A percentile compares a stretch with the other conserved stretches of the same genome.
Conservation (phyloP, 805 yeast species). For the Cyberlindnera saturnus region DNA sequence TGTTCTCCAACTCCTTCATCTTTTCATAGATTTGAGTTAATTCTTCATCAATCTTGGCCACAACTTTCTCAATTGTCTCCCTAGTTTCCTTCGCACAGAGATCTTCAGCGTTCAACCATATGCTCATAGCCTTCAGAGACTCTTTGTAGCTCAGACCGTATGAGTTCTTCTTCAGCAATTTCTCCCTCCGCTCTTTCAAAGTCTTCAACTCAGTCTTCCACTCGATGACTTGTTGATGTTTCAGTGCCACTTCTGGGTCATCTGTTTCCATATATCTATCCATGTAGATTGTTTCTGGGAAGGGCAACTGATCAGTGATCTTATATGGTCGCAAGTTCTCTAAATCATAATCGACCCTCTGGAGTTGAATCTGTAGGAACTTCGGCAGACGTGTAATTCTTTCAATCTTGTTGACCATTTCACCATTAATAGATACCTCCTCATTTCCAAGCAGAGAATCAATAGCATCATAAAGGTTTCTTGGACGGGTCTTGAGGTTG, state of each 20-base stretch:
- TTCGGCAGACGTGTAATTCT: slow-evolving; percentile 71
- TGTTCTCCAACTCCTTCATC: slow-evolving; percentile 38
- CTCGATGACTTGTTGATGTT: slow-evolving; percentile 45
- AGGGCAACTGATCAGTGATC: slow-evolving; percentile 75
- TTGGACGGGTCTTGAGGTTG: slow-evolving; percentile 83
- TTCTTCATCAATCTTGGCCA: slow-evolving; percentile 41
- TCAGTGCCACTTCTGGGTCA: slow-evolving; percentile 43
- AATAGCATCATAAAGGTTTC: slow-evolving; percentile 82
- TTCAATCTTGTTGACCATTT: slow-evolving; percentile 66
- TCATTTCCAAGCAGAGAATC: slow-evolving; percentile 74
- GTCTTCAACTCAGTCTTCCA: slow-evolving; percentile 54
- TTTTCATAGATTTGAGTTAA: slow-evolving; percentile 35
- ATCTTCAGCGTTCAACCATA: slow-evolving; percentile 41
- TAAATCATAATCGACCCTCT: slow-evolving; percentile 86
- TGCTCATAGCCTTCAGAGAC: slow-evolving; percentile 48
- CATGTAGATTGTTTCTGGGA: slow-evolving; percentile 70
- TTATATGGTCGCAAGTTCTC: slow-evolving; percentile 70
- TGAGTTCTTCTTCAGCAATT: slow-evolving; percentile 40
- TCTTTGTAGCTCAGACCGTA: slow-evolving; percentile 45
- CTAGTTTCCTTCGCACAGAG: slow-evolving; percentile 42
- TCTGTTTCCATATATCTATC: slow-evolving; percentile 81
- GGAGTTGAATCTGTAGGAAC: slow-evolving; percentile 86
- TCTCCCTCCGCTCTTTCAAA: slow-evolving; percentile 37
- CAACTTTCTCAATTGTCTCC: slow-evolving; percentile 39
- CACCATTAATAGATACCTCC: slow-evolving; percentile 63